Base-by-base conservation (phyloP, 1,139 yeast species). In the Arxiozyma heterogenica region DNA sequence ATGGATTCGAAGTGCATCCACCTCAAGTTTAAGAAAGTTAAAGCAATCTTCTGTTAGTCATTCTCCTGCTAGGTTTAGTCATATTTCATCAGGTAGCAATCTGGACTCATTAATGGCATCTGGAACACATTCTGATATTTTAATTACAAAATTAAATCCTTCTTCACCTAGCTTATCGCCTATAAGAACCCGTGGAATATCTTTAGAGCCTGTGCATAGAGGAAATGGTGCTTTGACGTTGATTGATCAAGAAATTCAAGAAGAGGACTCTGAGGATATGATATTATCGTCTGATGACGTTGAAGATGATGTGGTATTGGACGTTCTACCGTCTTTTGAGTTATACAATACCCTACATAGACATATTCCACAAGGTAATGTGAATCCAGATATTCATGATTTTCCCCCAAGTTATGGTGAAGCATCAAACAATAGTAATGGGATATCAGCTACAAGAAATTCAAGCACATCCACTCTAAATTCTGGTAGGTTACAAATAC, bases 321-420 rank as follows among this genome's bases (percentile, higher is more conserved):
- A 68, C 45, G 68, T 68, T 7, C 51, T 68, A 12, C 71, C 71
- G 5, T 67, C 71, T 2, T 68, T 68, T 51, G 69, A 68, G 54
- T 64, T 68, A 63, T 68, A 67, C 52, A 67, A 68, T 47, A 61
- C 71, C 11, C 50, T 68, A 51, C 71, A 67, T 49, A 61, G 69
- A 51, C 68, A 67, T 51, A 67, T 68, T 45, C 71, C 71, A 3
- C 65, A 64, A 46, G 71, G 71, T 3, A 67, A 66, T 50, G 60
- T 64, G 4, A 61, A 67, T 51, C 66, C 68, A 1, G 70, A 66
- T 55, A 57, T 56, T 25, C 68, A 64, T 41, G 69, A 66, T 51
- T 63, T 64, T 49, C 69, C 68, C 6, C 69, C 70, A 9, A 57
- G 58, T 21, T 66, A 66, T 49, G 61, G 56, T 20, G 69, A 64